Evolutionary conservation across 202 grass and related monocot genomes (phyloP).

Genomic region (Brachypodium distachyon): DNA sequence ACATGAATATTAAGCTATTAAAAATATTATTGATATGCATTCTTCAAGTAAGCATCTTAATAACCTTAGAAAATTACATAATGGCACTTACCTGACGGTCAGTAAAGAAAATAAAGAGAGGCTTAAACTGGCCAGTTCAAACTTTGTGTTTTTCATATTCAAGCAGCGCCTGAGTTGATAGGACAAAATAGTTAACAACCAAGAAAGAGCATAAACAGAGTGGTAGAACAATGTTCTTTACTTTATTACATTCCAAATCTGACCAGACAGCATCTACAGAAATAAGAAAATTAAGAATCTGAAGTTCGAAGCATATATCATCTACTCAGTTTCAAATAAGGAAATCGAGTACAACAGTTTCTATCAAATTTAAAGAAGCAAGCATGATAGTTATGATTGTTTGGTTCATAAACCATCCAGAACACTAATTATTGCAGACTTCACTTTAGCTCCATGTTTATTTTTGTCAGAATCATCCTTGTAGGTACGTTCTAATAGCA

Average conservation of each 20-base stretch:
- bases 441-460: constrained; percentile 1
- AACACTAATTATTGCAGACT: background rate
- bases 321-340: background rate
- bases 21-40: too few species aligned
- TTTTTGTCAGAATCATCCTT: background rate
- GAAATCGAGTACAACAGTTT: constrained; percentile 2
- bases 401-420: constrained; percentile 2
- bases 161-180: constrained; percentile 66
- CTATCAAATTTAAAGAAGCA: constrained; percentile 5
- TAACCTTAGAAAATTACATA: too few species aligned
- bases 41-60: too few species aligned
- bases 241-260: background rate
- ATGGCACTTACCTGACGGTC: constrained; percentile 63
- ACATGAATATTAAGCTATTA: too few species aligned
- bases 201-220: constrained; percentile 7
- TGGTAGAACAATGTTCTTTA: background rate
- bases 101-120: constrained; percentile 45
- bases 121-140: constrained; percentile 73
- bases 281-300: background rate
- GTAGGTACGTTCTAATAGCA: background rate
- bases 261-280: background rate
- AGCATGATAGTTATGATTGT: background rate
- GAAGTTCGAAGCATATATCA: background rate
- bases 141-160: constrained; percentile 97
- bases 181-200: constrained; percentile 16